Evolutionary conservation across 2,329 filamentous ascomycete species (phyloP).

Genomic region (Hypomyces rosellus): DNA sequence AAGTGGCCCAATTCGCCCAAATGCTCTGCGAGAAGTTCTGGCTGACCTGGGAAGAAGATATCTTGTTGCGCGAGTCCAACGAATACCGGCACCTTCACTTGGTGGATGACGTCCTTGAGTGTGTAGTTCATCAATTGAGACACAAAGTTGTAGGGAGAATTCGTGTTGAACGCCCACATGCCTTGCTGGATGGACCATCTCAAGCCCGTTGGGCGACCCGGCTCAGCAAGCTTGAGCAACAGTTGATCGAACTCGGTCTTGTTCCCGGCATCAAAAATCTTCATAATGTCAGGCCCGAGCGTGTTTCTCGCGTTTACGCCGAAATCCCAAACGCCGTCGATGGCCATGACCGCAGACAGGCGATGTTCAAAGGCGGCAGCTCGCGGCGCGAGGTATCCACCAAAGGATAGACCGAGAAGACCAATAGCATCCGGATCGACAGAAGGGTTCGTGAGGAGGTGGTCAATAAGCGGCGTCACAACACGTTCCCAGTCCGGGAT

Average conservation of each 20-base stretch:
- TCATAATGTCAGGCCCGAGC: constrained; percentile 5
- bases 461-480: constrained; percentile 35
- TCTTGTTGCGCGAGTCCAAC: constrained; percentile 19
- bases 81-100: constrained; percentile 19
- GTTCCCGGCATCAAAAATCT: constrained; percentile 1
- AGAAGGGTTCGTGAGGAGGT: constrained; percentile 20
- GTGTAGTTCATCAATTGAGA: constrained; percentile 3
- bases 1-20: constrained; percentile 11
- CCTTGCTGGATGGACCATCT: constrained; percentile 22
- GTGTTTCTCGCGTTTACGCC: constrained; percentile 6
- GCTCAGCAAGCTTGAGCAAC: neutral
- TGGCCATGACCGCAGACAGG: constrained; percentile 32
- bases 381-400: constrained; percentile 33
- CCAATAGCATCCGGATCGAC: constrained; percentile 28
- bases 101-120: constrained; percentile 12
- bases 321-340: constrained; percentile 34
- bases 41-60: constrained; percentile 14
- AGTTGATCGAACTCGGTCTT: constrained; percentile 16
- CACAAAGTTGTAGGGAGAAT: constrained; percentile 18
- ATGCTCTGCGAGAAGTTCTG: constrained; percentile 8
- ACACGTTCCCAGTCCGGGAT: constrained; percentile 39
- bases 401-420: constrained; percentile 35
- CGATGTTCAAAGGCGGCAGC: constrained; percentile 40
- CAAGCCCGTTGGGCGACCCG: constrained; percentile 11
- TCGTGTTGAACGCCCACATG: constrained; percentile 21